A percentile compares a stretch with the other conserved stretches of the same genome.
These are phyloP conservation scores for Ceratobasidium sp. DNA, from an alignment of 1,284 basidiomycete species.

Conservation along the genomic window DNA sequence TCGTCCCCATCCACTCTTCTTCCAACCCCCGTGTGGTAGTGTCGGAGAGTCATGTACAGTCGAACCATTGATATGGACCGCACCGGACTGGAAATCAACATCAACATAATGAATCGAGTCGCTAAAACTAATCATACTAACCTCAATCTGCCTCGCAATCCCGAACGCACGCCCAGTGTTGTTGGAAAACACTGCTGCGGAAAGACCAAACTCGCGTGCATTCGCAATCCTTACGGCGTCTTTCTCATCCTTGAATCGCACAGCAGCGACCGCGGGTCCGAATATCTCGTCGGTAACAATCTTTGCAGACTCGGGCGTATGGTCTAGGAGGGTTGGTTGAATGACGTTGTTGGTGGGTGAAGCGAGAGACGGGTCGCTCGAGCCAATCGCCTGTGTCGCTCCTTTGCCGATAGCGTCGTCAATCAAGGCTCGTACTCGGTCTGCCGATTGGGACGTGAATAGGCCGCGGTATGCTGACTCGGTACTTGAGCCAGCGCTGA, in stretches of 20 bases:
- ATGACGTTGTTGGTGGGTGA: slow-evolving; percentile 38
- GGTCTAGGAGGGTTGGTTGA: slow-evolving; percentile 48
- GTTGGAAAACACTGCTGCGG: slow-evolving; percentile 48
- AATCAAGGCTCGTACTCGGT: slow-evolving; percentile 47
- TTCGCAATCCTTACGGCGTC: slow-evolving; percentile 52
- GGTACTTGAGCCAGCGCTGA: slow-evolving; percentile 18
- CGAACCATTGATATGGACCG: slow-evolving; percentile 46
- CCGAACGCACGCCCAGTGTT: slow-evolving; percentile 46
- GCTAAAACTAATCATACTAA: neutral
- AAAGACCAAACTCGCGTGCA: slow-evolving; percentile 49
- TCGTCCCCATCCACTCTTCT: slow-evolving; percentile 42
- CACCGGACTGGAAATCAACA: slow-evolving; percentile 40
- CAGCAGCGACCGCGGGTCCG: slow-evolving; percentile 53
- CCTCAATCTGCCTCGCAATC: slow-evolving; percentile 47
- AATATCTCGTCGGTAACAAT: slow-evolving; percentile 53
- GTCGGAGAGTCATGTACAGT: slow-evolving; percentile 40
- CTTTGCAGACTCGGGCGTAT: slow-evolving; percentile 42
- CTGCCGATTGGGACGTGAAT: slow-evolving; percentile 48
- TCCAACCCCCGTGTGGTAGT: slow-evolving; percentile 44
- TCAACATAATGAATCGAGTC: neutral
- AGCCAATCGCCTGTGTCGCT: slow-evolving; percentile 47
- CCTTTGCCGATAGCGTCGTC: slow-evolving; percentile 50
- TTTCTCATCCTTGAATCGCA: slow-evolving; percentile 51
- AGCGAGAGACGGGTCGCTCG: neutral
- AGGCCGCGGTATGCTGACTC: slow-evolving; percentile 41